Percentiles rank a stretch among this genome's conserved stretches.
These are phyloP conservation scores for Pontederia crassipes DNA, from an alignment of 176 grass and related monocot genomes.

Conservation along the genomic window DNA sequence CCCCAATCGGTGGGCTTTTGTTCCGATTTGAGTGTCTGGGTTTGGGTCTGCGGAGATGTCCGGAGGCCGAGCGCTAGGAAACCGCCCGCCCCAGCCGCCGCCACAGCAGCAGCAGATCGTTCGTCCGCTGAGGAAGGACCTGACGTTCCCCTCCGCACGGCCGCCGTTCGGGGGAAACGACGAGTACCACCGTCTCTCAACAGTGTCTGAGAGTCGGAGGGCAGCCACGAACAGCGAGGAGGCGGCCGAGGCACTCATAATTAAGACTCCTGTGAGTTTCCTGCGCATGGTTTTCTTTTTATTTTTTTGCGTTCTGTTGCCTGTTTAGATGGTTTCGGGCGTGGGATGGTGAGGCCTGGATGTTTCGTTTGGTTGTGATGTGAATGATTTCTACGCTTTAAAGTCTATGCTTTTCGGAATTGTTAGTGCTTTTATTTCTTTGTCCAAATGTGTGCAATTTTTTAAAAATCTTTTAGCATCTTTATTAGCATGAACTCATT, in stretches of 20 bases:
- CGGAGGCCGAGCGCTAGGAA: background rate
- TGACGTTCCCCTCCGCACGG: background rate
- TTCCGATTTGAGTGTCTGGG: background rate
- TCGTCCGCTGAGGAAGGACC: background rate
- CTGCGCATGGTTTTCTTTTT: background rate
- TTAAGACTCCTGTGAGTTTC: constrained; percentile 6
- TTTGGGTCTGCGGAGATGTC: constrained; percentile 26
- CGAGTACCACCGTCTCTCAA: constrained; percentile 7
- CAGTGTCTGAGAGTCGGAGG: background rate
- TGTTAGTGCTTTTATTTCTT: no score
- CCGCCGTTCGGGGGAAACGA: background rate
- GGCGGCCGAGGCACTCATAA: background rate
- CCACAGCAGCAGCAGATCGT: background rate
- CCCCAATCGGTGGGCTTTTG: background rate
- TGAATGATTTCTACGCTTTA: no score
- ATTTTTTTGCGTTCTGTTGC: background rate
- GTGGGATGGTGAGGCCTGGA: constrained; percentile 2
- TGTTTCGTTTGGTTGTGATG: background rate
- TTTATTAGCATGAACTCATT: no score
- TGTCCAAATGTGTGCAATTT: no score
- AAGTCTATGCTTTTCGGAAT: no score
- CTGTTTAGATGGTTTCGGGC: background rate
- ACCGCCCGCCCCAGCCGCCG: background rate
- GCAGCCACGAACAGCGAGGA: background rate
- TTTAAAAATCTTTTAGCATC: no score